phyloP scores from a whole-genome alignment of 208 protist species.

The Acanthamoeba pearcei region DNA sequence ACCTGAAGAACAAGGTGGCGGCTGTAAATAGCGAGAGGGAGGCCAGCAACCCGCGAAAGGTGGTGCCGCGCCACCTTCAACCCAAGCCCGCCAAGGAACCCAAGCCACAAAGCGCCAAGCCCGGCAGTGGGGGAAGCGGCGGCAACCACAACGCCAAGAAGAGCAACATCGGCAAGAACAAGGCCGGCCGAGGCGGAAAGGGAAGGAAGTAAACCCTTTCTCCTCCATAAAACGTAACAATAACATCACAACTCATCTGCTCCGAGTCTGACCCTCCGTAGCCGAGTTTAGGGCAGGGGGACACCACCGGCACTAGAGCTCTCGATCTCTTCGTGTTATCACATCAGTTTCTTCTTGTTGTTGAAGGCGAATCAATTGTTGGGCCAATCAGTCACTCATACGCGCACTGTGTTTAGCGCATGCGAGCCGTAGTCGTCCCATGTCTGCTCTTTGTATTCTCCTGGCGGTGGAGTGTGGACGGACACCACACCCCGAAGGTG shows the following conservation, averaged over 20 bases:
- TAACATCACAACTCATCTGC: too few species aligned
- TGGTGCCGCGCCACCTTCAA: conserved; percentile 17
- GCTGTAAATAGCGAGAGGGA: conserved; percentile 31
- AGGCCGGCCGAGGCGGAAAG: neutral
- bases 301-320: too few species aligned
- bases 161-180: neutral
- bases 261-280: too few species aligned
- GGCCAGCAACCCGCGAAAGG: conserved; percentile 22
- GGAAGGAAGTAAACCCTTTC: too few species aligned
- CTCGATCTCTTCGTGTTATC: too few species aligned
- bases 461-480: too few species aligned
- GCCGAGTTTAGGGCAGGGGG: too few species aligned
- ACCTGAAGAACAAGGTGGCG: conserved; percentile 47
- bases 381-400: conserved; percentile 28
- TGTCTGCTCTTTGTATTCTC: too few species aligned
- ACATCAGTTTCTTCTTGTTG: too few species aligned
- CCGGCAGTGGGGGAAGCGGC: too few species aligned
- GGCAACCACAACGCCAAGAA: neutral
- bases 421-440: conserved; percentile 22
- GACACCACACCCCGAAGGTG: too few species aligned
- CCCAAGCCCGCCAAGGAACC: neutral
- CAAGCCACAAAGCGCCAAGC: neutral
- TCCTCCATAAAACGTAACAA: too few species aligned
- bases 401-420: neutral
- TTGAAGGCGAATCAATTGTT: neutral